Percentiles rank a stretch among this genome's conserved stretches.
phyloP scores from a whole-genome alignment of 2,329 filamentous ascomycete genomes.

The Pseudomassariella vexata region DNA sequence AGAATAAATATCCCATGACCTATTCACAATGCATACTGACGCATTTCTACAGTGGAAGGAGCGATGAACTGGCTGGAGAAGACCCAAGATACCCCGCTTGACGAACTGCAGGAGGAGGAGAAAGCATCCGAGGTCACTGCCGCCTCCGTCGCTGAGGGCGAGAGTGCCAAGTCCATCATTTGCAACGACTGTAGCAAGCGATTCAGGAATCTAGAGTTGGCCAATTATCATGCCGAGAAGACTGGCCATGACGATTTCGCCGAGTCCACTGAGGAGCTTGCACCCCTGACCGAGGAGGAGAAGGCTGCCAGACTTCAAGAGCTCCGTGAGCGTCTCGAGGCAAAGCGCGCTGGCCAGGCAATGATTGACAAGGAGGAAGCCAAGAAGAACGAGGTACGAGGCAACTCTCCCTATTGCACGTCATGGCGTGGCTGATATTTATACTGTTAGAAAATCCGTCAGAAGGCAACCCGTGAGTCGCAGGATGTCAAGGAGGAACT shows the following conservation, averaged over 20 bases:
- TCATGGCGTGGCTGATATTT: slow-evolving; percentile 7
- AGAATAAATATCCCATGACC: slow-evolving; percentile 26
- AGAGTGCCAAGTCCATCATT: slow-evolving; percentile 71
- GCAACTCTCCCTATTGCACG: not conserved
- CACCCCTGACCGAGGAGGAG: slow-evolving; percentile 85
- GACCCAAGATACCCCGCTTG: slow-evolving; percentile 81
- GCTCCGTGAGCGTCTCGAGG: slow-evolving; percentile 63
- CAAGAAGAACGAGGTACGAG: slow-evolving; percentile 73
- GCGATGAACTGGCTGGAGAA: slow-evolving; percentile 93
- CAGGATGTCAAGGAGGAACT: slow-evolving; percentile 90
- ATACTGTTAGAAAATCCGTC: slow-evolving; percentile 55
- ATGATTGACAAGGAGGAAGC: slow-evolving; percentile 73
- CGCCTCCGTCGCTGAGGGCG: slow-evolving; percentile 63
- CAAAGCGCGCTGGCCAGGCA: slow-evolving; percentile 64
- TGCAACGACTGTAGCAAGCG: slow-evolving; percentile 95
- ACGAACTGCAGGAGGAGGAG: slow-evolving; percentile 65
- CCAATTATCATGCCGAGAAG: slow-evolving; percentile 86
- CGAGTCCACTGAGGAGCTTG: slow-evolving; percentile 88
- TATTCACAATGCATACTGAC: slow-evolving; percentile 9
- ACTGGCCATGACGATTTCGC: slow-evolving; percentile 88
- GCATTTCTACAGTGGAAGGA: slow-evolving; percentile 59
- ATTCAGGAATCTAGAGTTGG: slow-evolving; percentile 75
- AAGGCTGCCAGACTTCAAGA: slow-evolving; percentile 76
- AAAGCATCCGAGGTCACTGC: slow-evolving; percentile 44
- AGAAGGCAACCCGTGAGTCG: slow-evolving; percentile 82